Evolutionary conservation across 75 land plant genomes (phyloP), one percentile per base, ranked within the genome.

Genomic region (Picea sitchensis): DNA sequence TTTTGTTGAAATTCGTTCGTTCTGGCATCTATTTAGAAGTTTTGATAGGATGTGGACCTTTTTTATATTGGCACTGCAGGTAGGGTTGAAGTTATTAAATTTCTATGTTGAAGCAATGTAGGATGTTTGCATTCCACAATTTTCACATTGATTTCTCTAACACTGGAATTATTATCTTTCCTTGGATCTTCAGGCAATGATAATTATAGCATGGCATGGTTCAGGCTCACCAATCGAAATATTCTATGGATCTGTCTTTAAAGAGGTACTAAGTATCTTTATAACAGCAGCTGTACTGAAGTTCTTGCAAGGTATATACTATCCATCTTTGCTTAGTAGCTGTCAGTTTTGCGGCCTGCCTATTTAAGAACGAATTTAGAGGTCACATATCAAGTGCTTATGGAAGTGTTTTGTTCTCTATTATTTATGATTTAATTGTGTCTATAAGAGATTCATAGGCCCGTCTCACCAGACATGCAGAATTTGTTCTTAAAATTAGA

Each of bases 1-100:
- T 83, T 96, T 94, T 91, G 97, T 94, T 14, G 98, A 96, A 84
- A 85, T 88, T n/a, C 94, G 97, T 77, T 90, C 98, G 18, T 96
- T 94, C 81, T 89, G 93, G 93, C 97, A 94, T 58, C 77, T 94
- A 31, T 96, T 92, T 75, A 91, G 97, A 85, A 96, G 98, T 82
- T 96, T 92, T 83, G 92, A 89, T 79, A 86, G 98, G 80, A 90
- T 96, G 97, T 96, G 95, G 94, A 85, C 87, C 61, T 91, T 96
- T 84, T 86, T 88, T 71, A 90, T 96, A 64, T 74, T 94, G 32
- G 87, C 89, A 65, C 86, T 96, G 26, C 98, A 96, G 97, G 98
- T 96, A 71, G 59, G 18, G 26, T 8, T 62, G 5, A 5, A 18
- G 1, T 62, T 77, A 67, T 36, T 77, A n/a, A 14, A 34, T 62